Base-by-base conservation (phyloP, 768 basidiomycete genomes). In the Rhizopogon sp. region DNA sequence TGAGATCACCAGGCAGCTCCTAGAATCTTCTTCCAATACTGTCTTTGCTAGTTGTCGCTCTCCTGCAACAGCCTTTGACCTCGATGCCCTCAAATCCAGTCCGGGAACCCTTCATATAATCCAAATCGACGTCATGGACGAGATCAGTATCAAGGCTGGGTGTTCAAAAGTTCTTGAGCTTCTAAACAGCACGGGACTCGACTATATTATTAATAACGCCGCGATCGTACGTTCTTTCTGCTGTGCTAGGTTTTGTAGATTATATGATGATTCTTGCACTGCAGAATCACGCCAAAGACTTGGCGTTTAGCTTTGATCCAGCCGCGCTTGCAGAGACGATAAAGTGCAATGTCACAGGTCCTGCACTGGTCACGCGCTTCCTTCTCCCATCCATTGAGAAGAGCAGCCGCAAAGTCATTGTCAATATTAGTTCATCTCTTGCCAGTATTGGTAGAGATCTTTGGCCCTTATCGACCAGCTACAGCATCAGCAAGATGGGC, bases 171-270 rank as follows among this genome's bases (percentile, higher is more conserved):
- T 66, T 13, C 58, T 62, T 17, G 54, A 54, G 37, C 54, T 70
- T 20, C 57, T 75, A 13, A 66, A 60, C 3, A 59, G 58, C 39
- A 33, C 20, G 14, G 68, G 70, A 4, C 53, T 73, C n/a, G 70
- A 76, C 60, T 74, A 70, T 41, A 58, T 72, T 22, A 54, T 71
- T 52, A 76, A 75, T 63, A 74, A 74, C 47, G 72, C 74, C n/a
- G 73, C 62, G 1, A 64, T 72, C 41, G 73, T 74, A 52, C 50
- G 74, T 66, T 6, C 35, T 37, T 37, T 13, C 7, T 53, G 39
- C 7, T 17, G n/a, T 22, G 25, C 39, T 25, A 9, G 20, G 42
- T n/a, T 22, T 55, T 20, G 35, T 17, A 39, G 33, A 16, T 40
- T 14, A n/a, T 17, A 52, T 53, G n/a, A 20, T 20, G 42, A 39